Percentiles rank a stretch among this genome's conserved stretches.
These are phyloP conservation scores for Penicillium sclerotigenum DNA, from an alignment of 2,329 filamentous ascomycete species.

Conservation along the genomic window DNA sequence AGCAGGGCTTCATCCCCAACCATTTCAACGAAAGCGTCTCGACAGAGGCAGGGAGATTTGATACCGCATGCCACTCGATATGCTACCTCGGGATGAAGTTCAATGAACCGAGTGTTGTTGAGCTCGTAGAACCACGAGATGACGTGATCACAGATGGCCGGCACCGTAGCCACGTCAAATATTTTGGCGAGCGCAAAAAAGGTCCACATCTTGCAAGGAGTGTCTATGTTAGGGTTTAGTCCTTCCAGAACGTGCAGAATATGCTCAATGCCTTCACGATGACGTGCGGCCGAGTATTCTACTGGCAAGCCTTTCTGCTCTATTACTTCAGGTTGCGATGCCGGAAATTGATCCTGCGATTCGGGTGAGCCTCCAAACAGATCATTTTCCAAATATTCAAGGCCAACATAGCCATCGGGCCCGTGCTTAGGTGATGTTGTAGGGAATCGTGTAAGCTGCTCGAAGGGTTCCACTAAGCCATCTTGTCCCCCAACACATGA, in stretches of 20 bases:
- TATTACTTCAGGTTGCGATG: neutral
- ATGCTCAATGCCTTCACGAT: conserved; percentile 61
- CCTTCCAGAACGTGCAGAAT: conserved; percentile 58
- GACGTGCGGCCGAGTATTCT: conserved; percentile 64
- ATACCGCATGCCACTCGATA: conserved; percentile 54
- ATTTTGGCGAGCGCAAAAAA: conserved; percentile 61
- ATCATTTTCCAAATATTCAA: neutral
- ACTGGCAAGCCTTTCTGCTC: conserved; percentile 20
- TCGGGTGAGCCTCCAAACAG: too few species aligned
- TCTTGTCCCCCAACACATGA: conserved; percentile 50
- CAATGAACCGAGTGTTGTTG: conserved; percentile 58
- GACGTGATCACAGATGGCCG: conserved; percentile 47
- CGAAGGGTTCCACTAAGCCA: conserved; percentile 33
- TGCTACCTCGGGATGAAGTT: conserved; percentile 60
- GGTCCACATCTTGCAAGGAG: conserved; percentile 64
- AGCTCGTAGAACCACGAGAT: conserved; percentile 57
- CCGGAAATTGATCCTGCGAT: neutral
- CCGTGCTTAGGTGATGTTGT: neutral
- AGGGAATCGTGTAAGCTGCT: neutral
- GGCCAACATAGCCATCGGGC: neutral
- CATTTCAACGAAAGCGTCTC: conserved; percentile 56
- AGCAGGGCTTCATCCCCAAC: conserved; percentile 61
- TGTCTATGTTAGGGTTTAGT: conserved; percentile 57
- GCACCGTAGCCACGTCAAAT: conserved; percentile 46
- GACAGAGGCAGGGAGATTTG: conserved; percentile 34